phyloP scores from a whole-genome alignment of 441 rosid genomes.

The Bocquillonia castaneifolia region DNA sequence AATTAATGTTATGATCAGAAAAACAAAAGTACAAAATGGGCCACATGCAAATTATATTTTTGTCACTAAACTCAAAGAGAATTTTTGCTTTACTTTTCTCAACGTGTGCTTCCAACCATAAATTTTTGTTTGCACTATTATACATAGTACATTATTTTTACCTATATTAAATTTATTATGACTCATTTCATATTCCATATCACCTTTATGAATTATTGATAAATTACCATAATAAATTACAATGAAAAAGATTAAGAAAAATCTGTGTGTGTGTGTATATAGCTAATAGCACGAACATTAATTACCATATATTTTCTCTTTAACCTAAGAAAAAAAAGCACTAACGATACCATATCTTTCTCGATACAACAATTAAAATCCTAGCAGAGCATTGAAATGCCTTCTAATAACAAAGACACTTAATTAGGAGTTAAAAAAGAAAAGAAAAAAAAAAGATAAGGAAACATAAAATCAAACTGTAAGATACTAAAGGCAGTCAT shows the following conservation, averaged over 20 bases:
- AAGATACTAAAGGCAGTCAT: conserved; percentile 35
- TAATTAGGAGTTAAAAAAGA: conserved; percentile 17
- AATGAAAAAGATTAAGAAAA: too few relatives aligned
- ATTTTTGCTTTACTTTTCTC: not conserved
- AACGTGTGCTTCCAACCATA: not conserved
- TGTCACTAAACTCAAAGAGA: conserved; percentile 15
- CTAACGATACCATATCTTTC: conserved; percentile 29
- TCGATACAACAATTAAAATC: conserved; percentile 39
- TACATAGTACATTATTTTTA: too few relatives aligned
- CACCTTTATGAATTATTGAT: too few relatives aligned
- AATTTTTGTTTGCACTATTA: not conserved
- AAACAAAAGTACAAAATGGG: conserved; percentile 8
- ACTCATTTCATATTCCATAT: too few relatives aligned
- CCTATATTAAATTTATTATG: too few relatives aligned
- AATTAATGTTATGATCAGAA: too few relatives aligned
- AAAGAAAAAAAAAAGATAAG: not conserved
- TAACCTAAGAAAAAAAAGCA: conserved; percentile 17
- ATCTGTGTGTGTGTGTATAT: too few relatives aligned
- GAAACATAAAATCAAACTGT: conserved; percentile 24
- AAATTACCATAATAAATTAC: too few relatives aligned
- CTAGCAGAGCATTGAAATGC: conserved; percentile 31
- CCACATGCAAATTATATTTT: not conserved
- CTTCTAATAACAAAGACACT: conserved; percentile 37
- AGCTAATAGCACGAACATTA: too few relatives aligned
- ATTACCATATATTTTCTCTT: too few relatives aligned